A percentile compares a stretch with the other conserved stretches of the same genome.
phyloP scores from a whole-genome alignment of 2,329 filamentous ascomycete genomes.

The Botrytis hyacinthi region DNA sequence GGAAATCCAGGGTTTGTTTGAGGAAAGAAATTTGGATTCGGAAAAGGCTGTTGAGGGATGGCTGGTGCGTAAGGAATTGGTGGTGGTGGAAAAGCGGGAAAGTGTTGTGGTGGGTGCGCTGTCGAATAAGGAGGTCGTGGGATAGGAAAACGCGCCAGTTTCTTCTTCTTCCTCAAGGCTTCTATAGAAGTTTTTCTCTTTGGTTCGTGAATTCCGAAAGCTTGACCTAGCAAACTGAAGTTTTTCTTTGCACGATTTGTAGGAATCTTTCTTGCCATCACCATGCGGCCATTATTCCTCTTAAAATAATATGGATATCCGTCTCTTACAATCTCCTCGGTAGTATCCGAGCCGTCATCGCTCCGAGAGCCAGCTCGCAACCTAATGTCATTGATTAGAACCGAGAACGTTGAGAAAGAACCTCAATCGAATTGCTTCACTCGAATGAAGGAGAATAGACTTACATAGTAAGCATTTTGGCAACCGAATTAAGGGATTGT shows the following conservation, averaged over 20 bases:
- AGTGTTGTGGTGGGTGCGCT: conserved; percentile 24
- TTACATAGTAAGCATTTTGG: conserved; percentile 29
- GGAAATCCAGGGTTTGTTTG: conserved; percentile 6
- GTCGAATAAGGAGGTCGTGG: conserved; percentile 19
- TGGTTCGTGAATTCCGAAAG: conserved; percentile 6
- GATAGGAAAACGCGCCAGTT: conserved; percentile 19
- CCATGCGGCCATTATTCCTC: conserved; percentile 5
- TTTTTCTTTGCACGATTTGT: background rate
- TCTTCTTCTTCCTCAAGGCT: background rate
- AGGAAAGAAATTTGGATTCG: background rate
- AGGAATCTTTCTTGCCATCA: background rate
- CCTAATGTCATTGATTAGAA: background rate
- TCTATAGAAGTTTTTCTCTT: background rate
- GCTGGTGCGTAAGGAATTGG: conserved; percentile 9
- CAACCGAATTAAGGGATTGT: background rate
- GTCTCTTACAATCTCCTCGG: conserved; percentile 14
- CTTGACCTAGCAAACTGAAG: conserved; percentile 10
- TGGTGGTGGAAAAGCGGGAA: background rate
- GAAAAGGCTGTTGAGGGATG: conserved; percentile 6
- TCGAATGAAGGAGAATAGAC: conserved; percentile 2
- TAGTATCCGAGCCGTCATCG: background rate
- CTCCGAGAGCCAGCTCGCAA: background rate
- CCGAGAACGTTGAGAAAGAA: background rate
- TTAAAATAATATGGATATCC: background rate
- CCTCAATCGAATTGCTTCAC: background rate